Conservation (phyloP, 345 rosid species). For the Eutrema yunnanense region DNA sequence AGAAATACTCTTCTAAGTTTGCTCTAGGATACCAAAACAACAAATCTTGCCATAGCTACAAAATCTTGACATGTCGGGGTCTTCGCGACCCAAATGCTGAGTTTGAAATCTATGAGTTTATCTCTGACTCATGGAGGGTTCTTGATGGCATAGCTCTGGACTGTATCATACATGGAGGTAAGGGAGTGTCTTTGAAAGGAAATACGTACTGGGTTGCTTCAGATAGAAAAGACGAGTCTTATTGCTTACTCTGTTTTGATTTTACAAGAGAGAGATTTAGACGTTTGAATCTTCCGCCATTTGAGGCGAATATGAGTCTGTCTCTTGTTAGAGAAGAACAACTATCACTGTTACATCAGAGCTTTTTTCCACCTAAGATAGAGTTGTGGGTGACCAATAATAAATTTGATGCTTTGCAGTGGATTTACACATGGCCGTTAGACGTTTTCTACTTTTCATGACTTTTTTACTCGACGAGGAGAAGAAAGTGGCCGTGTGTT, state of each 20-base stretch:
- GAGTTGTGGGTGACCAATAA: neutral
- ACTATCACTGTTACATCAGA: neutral
- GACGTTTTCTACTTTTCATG: no score
- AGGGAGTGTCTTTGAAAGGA: neutral
- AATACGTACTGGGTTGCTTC: neutral
- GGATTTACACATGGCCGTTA: no score
- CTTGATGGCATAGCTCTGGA: neutral
- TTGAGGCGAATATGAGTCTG: neutral
- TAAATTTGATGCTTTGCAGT: neutral
- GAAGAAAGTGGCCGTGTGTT: neutral
- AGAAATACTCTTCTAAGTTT: neutral
- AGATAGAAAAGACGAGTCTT: neutral
- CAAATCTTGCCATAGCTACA: neutral
- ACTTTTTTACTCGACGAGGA: neutral
- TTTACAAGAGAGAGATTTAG: neutral
- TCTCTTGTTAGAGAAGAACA: neutral
- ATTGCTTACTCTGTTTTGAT: neutral
- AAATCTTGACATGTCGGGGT: neutral
- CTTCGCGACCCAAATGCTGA: fast-evolving
- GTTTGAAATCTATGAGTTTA: neutral
- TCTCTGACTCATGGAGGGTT: neutral
- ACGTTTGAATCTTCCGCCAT: neutral
- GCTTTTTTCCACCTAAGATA: neutral
- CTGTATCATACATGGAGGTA: no score
- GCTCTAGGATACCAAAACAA: neutral